Conservation (phyloP, 352 stramenopile genomes). For the Globisporangium barbulae region DNA sequence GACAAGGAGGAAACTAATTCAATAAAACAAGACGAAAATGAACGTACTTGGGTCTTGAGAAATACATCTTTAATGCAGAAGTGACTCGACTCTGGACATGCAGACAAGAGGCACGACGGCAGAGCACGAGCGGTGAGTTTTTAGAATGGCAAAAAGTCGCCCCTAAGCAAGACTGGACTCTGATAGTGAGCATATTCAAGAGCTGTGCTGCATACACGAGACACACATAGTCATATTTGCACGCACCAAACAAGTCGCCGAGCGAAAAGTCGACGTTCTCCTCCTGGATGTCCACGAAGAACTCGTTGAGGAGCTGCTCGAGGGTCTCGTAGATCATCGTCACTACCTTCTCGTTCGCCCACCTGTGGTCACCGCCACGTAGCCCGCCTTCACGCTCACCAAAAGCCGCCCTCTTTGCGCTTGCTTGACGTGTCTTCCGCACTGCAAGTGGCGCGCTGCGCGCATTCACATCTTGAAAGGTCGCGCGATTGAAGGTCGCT, state of each 20-base stretch:
- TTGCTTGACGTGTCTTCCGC: too few relatives aligned
- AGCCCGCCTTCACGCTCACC: background rate
- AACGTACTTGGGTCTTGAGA: conserved; percentile 48
- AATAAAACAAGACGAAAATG: too few relatives aligned
- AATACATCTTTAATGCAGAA: conserved; percentile 62
- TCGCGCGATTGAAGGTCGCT: conserved; percentile 5
- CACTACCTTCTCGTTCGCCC: background rate
- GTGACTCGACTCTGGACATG: conserved; percentile 51
- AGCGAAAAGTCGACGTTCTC: conserved; percentile 61
- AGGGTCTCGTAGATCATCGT: conserved; percentile 54
- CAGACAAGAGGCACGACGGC: background rate
- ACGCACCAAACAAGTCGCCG: conserved; percentile 67
- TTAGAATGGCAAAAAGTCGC: background rate
- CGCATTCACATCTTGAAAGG: conserved; percentile 4
- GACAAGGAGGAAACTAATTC: too few relatives aligned
- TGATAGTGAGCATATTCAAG: background rate
- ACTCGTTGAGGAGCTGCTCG: conserved; percentile 52
- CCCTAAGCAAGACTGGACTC: background rate
- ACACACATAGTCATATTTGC: background rate
- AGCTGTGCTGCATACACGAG: background rate
- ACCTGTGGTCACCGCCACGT: background rate
- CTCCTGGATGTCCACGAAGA: conserved; percentile 61
- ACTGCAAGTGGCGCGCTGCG: too few relatives aligned
- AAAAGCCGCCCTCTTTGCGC: background rate
- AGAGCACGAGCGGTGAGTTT: background rate